Evolutionary conservation across 768 basidiomycete genomes (phyloP), one percentile per base, ranked within the genome.

Genomic region (Hypsizygus marmoreus): DNA sequence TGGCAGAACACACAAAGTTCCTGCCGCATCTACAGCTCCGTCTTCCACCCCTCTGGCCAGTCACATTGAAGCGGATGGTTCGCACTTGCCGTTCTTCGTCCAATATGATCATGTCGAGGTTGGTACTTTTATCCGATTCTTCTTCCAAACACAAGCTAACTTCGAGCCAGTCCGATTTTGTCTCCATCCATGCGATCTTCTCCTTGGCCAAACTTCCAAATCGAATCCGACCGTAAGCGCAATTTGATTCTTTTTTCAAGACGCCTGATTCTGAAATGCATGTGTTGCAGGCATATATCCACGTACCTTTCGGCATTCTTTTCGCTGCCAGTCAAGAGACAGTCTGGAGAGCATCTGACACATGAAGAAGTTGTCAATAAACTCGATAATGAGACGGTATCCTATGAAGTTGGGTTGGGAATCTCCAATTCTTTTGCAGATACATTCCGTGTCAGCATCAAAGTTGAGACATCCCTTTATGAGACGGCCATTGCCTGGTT

Each of bases 41-140:
- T 49, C 61, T 4, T 66, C 68, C 33, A 65, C 69, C 6, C 70
- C 73, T 6, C 72, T 97, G 16, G 71, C 76, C 45, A 71, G 72
- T 47, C 80, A 88, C 58, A 71, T 99, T 19, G 73, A 80, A 41
- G 62, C 69, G 2, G 93, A 97, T 54, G 86, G 85, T 3, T 61
- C 73, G 2, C 62, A 77, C 3, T 62, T 95, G 25, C 83, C 95
- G 5, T 95, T 93, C 70, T 95, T 94, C 62, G 81, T 95, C 8
- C 87, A 97, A 59, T 99, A 91, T 59, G 89, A 97, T 57, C 91
- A 95, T 64, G 92, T 95, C 37, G 80, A 92, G 73, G 94, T 89
- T 44, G 20, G 45, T 41, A 39, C 31, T 7, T 45, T n/a, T 13
- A 30, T 30, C 47, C 32, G 10, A 23, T 23, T 19, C 51, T 13